Evolutionary conservation across 108 stramenopile genomes (phyloP), one percentile per base, ranked within the genome.

Genomic region (Schizochytrium sp.): DNA sequence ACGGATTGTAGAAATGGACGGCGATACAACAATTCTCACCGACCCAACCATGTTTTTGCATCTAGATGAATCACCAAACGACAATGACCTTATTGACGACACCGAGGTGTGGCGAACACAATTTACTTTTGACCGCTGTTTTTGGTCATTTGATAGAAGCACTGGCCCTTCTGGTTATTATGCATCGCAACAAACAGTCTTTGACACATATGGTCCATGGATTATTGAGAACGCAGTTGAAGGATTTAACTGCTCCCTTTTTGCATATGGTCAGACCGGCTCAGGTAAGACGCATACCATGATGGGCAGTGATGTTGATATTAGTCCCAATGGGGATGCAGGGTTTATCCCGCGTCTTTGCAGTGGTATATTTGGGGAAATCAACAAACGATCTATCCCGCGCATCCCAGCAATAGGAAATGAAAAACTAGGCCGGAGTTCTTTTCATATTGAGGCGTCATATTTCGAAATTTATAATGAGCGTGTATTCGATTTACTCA

Each of bases 161-260:
- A 87, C n/a, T 17, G 88, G 12, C 8, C 57, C 13, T 8, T 73
- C 44, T 45, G 64, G 59, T 28, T 91, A 91, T 92, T 93, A 93
- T 7, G 97, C 94, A 89, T 95, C 93, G 1, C 97, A 96, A 87
- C 97, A 97, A 87, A 95, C 97, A 92, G 99, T 99, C 38, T 99
- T 98, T 95, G 98, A 97, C 73, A 95, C 95, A 0, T 96, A 97
- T 90, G 93, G 95, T 61, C 89, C 90, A 57, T 97, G 96, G 3
- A 92, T 99, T 88, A 97, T 97, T 2, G 91, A 97, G 53, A 95
- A 94, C 90, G 98, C 97, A 3, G 94, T 98, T 87, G 97, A 99
- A 92, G 99, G 99, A 57, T 99, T 95, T 94, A 98, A 98, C 91
- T 97, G 97, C 13, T 99, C 98, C 91, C 98, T 99, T 72, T 99